A percentile compares a stretch with the other conserved stretches of the same genome.
Conservation (phyloP, 805 yeast species). For the Candida namnaoensis region DNA sequence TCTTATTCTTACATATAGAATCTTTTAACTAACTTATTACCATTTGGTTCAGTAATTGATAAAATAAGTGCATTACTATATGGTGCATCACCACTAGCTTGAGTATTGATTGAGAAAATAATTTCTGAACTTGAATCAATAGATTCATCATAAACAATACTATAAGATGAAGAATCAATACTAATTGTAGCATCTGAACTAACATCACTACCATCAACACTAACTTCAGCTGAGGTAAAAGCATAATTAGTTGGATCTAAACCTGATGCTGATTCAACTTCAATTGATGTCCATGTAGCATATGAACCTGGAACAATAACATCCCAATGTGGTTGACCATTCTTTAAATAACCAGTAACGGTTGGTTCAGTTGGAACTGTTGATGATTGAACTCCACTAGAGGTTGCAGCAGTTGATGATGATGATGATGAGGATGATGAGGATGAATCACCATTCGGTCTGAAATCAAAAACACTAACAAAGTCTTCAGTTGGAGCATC, state of each 20-base stretch:
- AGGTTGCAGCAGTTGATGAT: too few species aligned
- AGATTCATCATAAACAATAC: not conserved
- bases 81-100: conserved; percentile 14
- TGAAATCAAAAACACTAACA: too few species aligned
- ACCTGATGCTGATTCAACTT: conserved; percentile 10
- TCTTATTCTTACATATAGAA: too few species aligned
- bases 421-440: too few species aligned
- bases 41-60: conserved; percentile 11
- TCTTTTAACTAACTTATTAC: not conserved
- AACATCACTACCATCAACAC: conserved; percentile 5
- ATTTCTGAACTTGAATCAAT: not conserved
- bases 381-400: too few species aligned
- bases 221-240: conserved; percentile 9
- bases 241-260: conserved; percentile 4
- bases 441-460: too few species aligned
- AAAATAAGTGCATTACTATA: conserved; percentile 8
- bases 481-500: not conserved
- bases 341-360: conserved; percentile 14
- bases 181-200: too few species aligned
- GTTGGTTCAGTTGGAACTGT: conserved; percentile 8
- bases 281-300: conserved; percentile 13
- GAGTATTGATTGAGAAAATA: conserved; percentile 3
- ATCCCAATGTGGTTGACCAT: conserved; percentile 18
- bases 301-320: conserved; percentile 12
- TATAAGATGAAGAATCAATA: too few species aligned